Conservation (phyloP, 2,329 filamentous ascomycete genomes). For the Botrytis cinerea region DNA sequence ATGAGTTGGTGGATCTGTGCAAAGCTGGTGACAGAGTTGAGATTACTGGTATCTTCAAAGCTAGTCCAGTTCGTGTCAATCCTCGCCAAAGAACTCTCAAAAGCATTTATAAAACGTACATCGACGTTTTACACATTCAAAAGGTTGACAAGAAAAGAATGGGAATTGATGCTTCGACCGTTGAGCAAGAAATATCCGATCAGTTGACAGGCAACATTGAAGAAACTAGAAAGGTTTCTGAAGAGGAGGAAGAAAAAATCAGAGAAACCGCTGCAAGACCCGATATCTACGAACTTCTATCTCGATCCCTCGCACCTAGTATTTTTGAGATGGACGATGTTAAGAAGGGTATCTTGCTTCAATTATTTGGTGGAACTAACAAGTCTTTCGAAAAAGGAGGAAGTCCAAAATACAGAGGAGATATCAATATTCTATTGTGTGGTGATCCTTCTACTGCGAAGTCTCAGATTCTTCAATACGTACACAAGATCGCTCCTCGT, state of each 20-base stretch:
- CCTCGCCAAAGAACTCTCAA: constrained; percentile 90
- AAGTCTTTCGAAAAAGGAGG: constrained; percentile 97
- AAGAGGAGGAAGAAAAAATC: constrained; percentile 90
- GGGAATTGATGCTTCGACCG: constrained; percentile 85
- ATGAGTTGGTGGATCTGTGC: constrained; percentile 95
- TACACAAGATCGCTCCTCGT: constrained; percentile 95
- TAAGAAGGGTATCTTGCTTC: constrained; percentile 96
- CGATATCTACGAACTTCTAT: constrained; percentile 90
- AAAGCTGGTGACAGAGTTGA: constrained; percentile 96
- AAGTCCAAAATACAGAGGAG: constrained; percentile 91
- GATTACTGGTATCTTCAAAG: constrained; percentile 95
- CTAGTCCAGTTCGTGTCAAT: constrained; percentile 90
- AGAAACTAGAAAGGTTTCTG: constrained; percentile 77
- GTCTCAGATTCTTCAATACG: constrained; percentile 89
- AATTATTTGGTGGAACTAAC: constrained; percentile 96
- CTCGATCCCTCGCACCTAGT: constrained; percentile 88
- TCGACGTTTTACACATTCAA: constrained; percentile 92
- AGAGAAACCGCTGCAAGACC: constrained; percentile 73
- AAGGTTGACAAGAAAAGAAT: constrained; percentile 95
- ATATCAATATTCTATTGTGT: constrained; percentile 95
- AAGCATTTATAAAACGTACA: constrained; percentile 96
- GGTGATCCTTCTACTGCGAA: constrained; percentile 97
- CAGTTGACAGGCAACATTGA: constrained; percentile 69
- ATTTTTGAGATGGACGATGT: constrained; percentile 98
- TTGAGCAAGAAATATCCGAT: constrained; percentile 72